Evolutionary conservation across 2,329 filamentous ascomycete species (phyloP), one percentile per base, ranked within the genome.

Genomic region (Purpureocillium lavendulum): DNA sequence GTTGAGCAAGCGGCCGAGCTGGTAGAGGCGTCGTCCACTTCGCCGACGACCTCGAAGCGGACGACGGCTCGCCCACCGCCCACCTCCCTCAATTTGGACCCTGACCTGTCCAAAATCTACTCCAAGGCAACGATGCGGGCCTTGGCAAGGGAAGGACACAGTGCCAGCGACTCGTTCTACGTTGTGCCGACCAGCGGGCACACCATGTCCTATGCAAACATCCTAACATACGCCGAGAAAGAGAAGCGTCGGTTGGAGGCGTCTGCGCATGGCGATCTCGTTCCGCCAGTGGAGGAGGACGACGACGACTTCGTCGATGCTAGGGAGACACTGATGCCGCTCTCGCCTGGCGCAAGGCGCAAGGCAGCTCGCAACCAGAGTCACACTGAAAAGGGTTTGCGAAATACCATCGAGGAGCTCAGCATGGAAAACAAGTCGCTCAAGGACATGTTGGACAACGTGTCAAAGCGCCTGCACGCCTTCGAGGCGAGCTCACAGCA

Each of bases 401-500:
- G 65, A 45, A 90, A 87, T 55, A 84, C 83, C 3, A 70, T 87
- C 45, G 92, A 98, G 60, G 92, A 98, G 60, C 72, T 97, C 9
- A 80, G 84, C 46, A 76, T 90, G 36, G 87, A 97, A 56, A 98
- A 97, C 59, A 76, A 84, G 45, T 85, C 84, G 9, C 72, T 97
- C 37, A 90, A 92, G 53, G 77, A 84, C 41, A 80, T 88, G 50
- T 77, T 94, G 8, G 89, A 97, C 60, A 87, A 87, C 36, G 75
- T 96, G 29, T 86, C 84, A 45, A 86, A 84, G 51, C 79, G 90
- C 1, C 74, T 98, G n/a, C 85, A 92, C 52, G 84, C 88, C 45
- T 98, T 95, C 65, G 90, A 98, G 61, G 82, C 87, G 30, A 89
- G 87, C 51, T 87, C 88, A 0, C 92, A 97, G 62, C 87, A 82